Conservation (phyloP, 495 filamentous ascomycete genomes). For the Usnea hakonensis region DNA sequence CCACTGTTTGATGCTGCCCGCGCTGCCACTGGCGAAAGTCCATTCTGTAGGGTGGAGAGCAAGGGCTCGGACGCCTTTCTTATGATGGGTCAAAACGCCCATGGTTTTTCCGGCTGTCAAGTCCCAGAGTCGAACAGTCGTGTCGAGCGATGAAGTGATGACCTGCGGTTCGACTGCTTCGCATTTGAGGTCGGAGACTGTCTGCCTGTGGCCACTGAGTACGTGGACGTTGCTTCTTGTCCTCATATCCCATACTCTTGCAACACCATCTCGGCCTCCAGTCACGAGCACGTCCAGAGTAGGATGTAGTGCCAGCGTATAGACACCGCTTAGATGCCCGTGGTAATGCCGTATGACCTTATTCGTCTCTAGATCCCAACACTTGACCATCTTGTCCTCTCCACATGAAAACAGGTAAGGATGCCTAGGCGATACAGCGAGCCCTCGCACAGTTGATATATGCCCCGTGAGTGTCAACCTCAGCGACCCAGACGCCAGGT, state of each 20-base stretch:
- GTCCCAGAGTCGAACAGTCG: conserved; percentile 92
- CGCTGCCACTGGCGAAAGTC: conserved; percentile 89
- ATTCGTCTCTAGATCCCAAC: conserved; percentile 98
- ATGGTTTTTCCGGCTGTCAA: conserved; percentile 93
- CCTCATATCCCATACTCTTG: conserved; percentile 97
- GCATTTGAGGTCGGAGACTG: conserved; percentile 79
- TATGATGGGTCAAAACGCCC: conserved; percentile 95
- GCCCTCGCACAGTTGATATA: conserved; percentile 89
- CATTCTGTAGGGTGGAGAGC: conserved; percentile 87
- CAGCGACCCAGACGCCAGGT: conserved; percentile 76
- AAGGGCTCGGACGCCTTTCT: conserved; percentile 87
- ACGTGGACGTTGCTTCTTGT: conserved; percentile 94
- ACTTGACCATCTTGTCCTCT: conserved; percentile 99
- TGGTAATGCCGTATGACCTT: conserved; percentile 99
- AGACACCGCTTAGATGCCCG: conserved; percentile 93
- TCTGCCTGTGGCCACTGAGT: conserved; percentile 78
- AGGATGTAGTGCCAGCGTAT: conserved; percentile 83
- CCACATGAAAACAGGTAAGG: conserved; percentile 97
- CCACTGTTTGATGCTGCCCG: conserved; percentile 97
- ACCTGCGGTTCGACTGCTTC: conserved; percentile 95
- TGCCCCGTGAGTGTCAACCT: conserved; percentile 89
- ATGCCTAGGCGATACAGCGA: conserved; percentile 88
- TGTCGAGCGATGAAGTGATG: conserved; percentile 83
- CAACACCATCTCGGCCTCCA: conserved; percentile 88
- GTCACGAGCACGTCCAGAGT: conserved; percentile 92